A percentile compares a stretch with the other conserved stretches of the same genome.
These are phyloP conservation scores for Blastocladiella britannica DNA, from an alignment of 192 early-diverging fungal genomes.

Conservation along the genomic window DNA sequence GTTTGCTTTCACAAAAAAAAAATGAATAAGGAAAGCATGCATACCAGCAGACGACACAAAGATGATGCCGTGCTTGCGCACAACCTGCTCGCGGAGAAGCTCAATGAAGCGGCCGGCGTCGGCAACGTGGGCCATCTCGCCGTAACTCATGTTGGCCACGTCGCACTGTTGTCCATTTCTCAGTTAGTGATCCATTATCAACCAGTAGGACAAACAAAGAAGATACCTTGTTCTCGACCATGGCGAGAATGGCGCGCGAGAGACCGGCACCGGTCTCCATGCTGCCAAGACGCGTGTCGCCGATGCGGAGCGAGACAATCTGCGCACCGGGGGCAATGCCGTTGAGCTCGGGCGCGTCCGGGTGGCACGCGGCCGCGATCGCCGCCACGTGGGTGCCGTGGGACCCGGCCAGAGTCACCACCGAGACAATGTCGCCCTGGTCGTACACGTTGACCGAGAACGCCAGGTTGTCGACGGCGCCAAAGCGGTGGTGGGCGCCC, in stretches of 20 bases:
- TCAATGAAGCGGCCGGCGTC: constrained; percentile 64
- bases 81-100: constrained; percentile 55
- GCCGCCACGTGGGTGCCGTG: constrained; percentile 92
- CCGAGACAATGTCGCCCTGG: constrained; percentile 36
- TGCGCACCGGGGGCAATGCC: constrained; percentile 92
- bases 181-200: too few species aligned
- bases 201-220: too few species aligned
- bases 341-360: constrained; percentile 60
- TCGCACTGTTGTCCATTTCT: too few species aligned
- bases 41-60: constrained; percentile 75
- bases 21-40: too few species aligned
- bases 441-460: constrained; percentile 91
- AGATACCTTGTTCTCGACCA: constrained; percentile 39
- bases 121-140: constrained; percentile 52
- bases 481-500: constrained; percentile 46
- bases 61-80: constrained; percentile 60
- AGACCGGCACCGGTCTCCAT: constrained; percentile 73
- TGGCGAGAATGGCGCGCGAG: constrained; percentile 56
- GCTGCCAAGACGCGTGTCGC: constrained; percentile 49
- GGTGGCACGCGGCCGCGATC: constrained; percentile 73
- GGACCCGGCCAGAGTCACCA: constrained; percentile 60
- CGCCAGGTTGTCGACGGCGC: constrained; percentile 56
- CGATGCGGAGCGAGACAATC: constrained; percentile 82
- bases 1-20: too few species aligned
- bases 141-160: constrained; percentile 72